Base-by-base conservation (phyloP, 768 basidiomycete species). In the Leccinum subtestaceum region DNA sequence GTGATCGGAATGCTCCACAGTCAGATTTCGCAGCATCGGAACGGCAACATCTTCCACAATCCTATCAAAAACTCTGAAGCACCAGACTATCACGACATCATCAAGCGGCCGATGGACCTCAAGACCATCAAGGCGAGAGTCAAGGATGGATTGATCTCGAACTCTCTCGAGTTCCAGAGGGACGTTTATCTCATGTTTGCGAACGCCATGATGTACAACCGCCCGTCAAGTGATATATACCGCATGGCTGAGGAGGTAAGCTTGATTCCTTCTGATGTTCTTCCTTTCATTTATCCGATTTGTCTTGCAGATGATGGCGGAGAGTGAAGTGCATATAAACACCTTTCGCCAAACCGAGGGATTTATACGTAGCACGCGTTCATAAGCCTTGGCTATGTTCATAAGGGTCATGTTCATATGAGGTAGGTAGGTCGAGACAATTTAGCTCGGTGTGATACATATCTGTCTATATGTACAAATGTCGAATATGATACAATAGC, bases 171-270 rank as follows among this genome's bases (percentile, higher is more conserved):
- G 69, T 97, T 89, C 67, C 90, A 95, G 69, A 80, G 93, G 62
- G 96, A 97, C 65, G 83, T 95, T 10, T 88, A 85, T 69, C 78
- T 97, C 61, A 96, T 98, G 89, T 96, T 97, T 73, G 91, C 93
- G 8, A 98, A 98, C 72, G 92, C 96, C 5, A 88, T 96, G 85
- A 93, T 98, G 90, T 98, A 94, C 72, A 98, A 98, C 63, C 78
- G 88, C 50, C 89, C 92, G 1, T 85, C 85, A 4, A 90, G 88
- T 15, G 91, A 93, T 68, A 88, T 96, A n/a, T 85, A 88, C 62
- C 80, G 79, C 54, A 96, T 95, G 91, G 92, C 95, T 6, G 86
- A 93, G 70, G 92, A 95, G 78, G 94, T 95, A 69, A 74, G 88
- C 46, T 57, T 31, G 19, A 19, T 47, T 34, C 23, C 29, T 15